phyloP scores from a whole-genome alignment of 164 flowering plant genomes.

The grape (Vitis vinifera) region ASM3070453v1 NC_081810.1:1492001-1492500 shows the following conservation, averaged over 20 bases:
- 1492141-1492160: conserved; percentile 36
- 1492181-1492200: conserved; percentile 63
- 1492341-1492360: conserved; percentile 49
- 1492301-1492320: conserved; percentile 60
- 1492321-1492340: conserved; percentile 40
- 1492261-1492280: conserved; percentile 41
- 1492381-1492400: conserved; percentile 38
- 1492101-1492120: conserved; percentile 25
- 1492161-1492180: conserved; percentile 42
- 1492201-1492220: conserved; percentile 56
- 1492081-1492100: conserved; percentile 27
- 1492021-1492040: conserved; percentile 37
- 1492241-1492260: conserved; percentile 44
- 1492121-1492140: conserved; percentile 37
- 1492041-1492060: conserved; percentile 38
- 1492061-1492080: conserved; percentile 18
- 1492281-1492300: conserved; percentile 53
- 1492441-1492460: conserved; percentile 44
- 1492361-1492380: conserved; percentile 23
- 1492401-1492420: conserved; percentile 32
- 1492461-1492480: conserved; percentile 42
- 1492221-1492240: conserved; percentile 45
- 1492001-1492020: conserved; percentile 53
- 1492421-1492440: conserved; percentile 21
- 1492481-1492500: conserved; percentile 37